Evolutionary conservation across 139 green algal genomes (phyloP).

Genomic region (Chlamydomonas schloesseri): DNA sequence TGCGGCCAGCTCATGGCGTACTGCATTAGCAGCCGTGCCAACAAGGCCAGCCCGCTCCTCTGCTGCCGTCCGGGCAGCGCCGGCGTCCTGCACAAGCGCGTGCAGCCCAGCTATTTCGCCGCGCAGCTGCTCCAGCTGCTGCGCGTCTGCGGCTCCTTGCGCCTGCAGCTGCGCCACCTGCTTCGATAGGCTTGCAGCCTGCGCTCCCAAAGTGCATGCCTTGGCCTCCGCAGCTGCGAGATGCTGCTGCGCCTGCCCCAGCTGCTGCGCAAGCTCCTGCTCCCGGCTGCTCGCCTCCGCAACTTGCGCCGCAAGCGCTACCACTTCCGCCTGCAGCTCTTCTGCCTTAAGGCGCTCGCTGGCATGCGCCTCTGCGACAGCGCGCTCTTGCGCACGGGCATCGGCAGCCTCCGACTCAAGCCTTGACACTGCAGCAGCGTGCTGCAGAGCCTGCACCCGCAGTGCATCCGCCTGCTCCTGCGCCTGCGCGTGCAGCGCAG

Average conservation of each 20-base stretch:
- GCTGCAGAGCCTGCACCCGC: background rate
- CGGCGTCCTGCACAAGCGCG: too few species aligned
- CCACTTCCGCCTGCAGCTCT: background rate
- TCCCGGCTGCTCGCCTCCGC: background rate
- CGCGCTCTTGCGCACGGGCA: background rate
- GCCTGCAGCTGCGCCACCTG: too few species aligned
- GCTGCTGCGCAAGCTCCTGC: background rate
- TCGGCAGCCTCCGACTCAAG: background rate
- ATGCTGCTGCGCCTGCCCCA: background rate
- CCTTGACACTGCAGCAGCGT: background rate
- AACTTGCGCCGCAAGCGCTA: background rate
- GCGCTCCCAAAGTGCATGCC: too few species aligned
- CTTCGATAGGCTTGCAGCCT: background rate
- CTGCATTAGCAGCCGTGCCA: too few species aligned
- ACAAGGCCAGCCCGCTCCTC: too few species aligned
- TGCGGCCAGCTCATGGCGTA: too few species aligned
- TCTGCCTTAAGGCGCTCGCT: background rate
- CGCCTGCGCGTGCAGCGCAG: background rate
- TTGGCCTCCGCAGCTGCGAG: background rate
- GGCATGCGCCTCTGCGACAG: background rate
- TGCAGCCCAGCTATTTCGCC: too few species aligned
- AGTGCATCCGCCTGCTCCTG: background rate
- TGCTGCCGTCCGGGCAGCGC: too few species aligned
- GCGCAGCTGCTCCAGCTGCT: too few species aligned
- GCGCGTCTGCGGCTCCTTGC: too few species aligned